Conservation (phyloP, 1,139 yeast genomes). For the Blastobotrys proliferans region DNA sequence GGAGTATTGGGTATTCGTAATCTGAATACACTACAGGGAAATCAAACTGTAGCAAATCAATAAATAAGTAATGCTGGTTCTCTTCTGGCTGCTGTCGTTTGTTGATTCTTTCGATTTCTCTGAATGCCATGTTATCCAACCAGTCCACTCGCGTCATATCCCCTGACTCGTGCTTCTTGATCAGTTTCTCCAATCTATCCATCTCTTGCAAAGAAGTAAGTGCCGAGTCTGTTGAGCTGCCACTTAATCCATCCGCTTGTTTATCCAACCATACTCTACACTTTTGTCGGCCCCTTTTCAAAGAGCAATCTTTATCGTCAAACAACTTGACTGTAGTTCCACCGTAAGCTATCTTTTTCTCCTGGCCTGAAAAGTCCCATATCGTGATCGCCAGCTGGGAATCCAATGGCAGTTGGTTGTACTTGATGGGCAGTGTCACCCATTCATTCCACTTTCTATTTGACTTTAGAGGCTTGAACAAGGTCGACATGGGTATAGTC, state of each 20-base stretch:
- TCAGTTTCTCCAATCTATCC: constrained; percentile 47
- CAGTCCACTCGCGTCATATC: constrained; percentile 61
- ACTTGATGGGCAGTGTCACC: constrained; percentile 65
- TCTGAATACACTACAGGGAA: constrained; percentile 80
- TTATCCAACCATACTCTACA: constrained; percentile 40
- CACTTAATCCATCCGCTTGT: constrained; percentile 34
- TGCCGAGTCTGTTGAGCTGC: constrained; percentile 30
- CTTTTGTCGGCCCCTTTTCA: constrained; percentile 57
- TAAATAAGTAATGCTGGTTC: constrained; percentile 45
- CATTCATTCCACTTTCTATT: constrained; percentile 51
- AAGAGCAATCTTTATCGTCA: constrained; percentile 44
- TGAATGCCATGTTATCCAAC: constrained; percentile 68
- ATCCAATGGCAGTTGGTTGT: constrained; percentile 62
- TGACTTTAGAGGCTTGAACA: constrained; percentile 49
- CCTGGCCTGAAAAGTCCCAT: constrained; percentile 60
- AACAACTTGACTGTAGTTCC: constrained; percentile 59
- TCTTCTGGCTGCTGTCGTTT: constrained; percentile 22
- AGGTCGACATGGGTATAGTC: constrained; percentile 64
- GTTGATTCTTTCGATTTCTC: constrained; percentile 49
- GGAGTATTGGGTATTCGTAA: constrained; percentile 36
- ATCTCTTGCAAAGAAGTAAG: constrained; percentile 30
- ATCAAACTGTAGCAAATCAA: constrained; percentile 76
- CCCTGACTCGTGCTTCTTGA: constrained; percentile 66
- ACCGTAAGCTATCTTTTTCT: constrained; percentile 49
- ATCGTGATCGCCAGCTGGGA: constrained; percentile 58